Base-by-base conservation (phyloP, 768 basidiomycete species). In the Suillus weaverae region DNA sequence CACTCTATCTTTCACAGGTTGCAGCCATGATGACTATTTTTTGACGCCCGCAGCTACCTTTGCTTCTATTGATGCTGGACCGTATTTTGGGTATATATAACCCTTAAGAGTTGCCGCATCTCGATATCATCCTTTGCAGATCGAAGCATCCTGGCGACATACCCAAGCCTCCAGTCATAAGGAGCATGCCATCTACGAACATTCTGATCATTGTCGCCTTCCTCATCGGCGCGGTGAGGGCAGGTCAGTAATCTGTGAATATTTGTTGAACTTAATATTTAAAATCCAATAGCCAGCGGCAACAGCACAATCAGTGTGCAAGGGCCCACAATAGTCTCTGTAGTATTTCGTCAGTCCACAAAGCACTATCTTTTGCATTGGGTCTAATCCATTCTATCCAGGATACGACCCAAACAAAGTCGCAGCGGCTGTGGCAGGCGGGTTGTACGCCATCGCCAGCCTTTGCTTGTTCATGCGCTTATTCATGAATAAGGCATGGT, bases 341-440 rank as follows among this genome's bases (percentile, higher is more conserved):
- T 10, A 11, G 57, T 59, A 59, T 59, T 41, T 2, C 10, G 57
- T 59, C 39, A 59, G 39, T 59, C 20, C 26, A 32, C 5, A 32
- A 22, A 26, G 5, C 20, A 41, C 13, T 30, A 30, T 11, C 10
- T 30, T 41, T 32, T 7, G 39, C 26, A 13, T 20, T 41, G 39
- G 3, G 30, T 8, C 14, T 30, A 41, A 59, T 26, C 2, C 30
- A 32, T 30, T 41, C 3, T 7, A 44, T 63, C 39, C 36, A 73
- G 74, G n/a, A 9, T 76, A 76, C 22, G 11, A 66, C 22, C 76
- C 75, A 6, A 76, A 46, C 57, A 69, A 71, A 48, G 60, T 18
- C 0, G 71, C 70, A 0, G 73, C 76, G 16, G 68, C 61, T 2
- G 64, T 70, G 36, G 74, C 71, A 26, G 66, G 64, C 4, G 73